phyloP scores from a whole-genome alignment of 768 basidiomycete genomes.

The Suillus paluster region DNA sequence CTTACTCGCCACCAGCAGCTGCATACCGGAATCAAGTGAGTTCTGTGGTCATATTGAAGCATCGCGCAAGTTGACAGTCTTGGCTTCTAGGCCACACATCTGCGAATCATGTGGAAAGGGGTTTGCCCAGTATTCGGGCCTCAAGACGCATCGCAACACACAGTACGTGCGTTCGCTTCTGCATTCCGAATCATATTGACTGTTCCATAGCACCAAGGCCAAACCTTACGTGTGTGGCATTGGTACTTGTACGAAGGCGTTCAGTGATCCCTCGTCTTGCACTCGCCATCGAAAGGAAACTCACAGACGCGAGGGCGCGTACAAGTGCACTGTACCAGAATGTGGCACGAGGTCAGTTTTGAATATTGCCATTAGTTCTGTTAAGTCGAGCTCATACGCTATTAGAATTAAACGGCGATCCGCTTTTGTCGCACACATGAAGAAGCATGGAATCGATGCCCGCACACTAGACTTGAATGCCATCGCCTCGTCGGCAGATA shows the following conservation, averaged over 20 bases:
- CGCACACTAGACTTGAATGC: constrained; percentile 19
- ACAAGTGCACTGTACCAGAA: constrained; percentile 47
- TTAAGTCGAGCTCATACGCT: constrained; percentile 7
- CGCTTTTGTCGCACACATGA: constrained; percentile 58
- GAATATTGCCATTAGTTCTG: neutral
- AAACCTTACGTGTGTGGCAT: constrained; percentile 59
- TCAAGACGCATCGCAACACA: constrained; percentile 66
- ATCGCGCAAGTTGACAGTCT: constrained; percentile 5
- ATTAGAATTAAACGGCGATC: constrained; percentile 67
- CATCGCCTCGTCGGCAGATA: constrained; percentile 24
- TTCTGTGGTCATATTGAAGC: neutral
- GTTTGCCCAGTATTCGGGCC: constrained; percentile 62
- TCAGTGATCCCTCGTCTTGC: constrained; percentile 74
- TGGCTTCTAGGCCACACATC: constrained; percentile 47
- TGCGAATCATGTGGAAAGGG: constrained; percentile 57
- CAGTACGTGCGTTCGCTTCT: constrained; percentile 53
- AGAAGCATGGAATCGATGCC: constrained; percentile 48
- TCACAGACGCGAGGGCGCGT: constrained; percentile 48
- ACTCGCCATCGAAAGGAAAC: constrained; percentile 67
- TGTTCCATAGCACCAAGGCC: constrained; percentile 44
- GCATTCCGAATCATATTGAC: constrained; percentile 14
- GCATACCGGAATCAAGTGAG: constrained; percentile 57
- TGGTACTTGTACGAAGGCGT: constrained; percentile 49
- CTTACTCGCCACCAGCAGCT: constrained; percentile 57
- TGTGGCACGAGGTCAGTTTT: constrained; percentile 52